phyloP scores from a whole-genome alignment of 2,329 filamentous ascomycete genomes.

The Exophiala sideris region DNA sequence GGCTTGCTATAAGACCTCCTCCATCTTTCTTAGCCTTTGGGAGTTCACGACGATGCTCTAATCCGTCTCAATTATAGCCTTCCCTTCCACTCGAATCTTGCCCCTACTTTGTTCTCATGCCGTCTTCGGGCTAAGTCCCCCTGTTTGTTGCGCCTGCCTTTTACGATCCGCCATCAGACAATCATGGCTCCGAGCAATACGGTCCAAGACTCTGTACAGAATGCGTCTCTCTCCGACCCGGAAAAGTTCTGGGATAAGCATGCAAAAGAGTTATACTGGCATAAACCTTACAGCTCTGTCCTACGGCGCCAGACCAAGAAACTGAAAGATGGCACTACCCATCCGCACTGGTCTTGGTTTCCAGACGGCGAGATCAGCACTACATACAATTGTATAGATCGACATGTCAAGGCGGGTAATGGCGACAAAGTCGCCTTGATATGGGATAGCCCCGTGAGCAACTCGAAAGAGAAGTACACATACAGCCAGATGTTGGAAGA shows the following conservation, averaged over 20 bases:
- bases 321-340: conserved; percentile 58
- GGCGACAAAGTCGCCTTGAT: conserved; percentile 72
- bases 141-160: not conserved
- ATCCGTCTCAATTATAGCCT: not conserved
- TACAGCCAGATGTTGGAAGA: conserved; percentile 74
- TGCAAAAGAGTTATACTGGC: conserved; percentile 75
- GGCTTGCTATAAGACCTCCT: too few relatives aligned
- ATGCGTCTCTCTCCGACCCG: conserved; percentile 63
- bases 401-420: conserved; percentile 77
- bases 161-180: not conserved
- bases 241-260: conserved; percentile 72
- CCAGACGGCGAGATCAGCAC: conserved; percentile 84
- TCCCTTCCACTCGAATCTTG: not conserved
- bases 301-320: conserved; percentile 62
- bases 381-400: conserved; percentile 85
- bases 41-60: not conserved
- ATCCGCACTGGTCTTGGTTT: conserved; percentile 88
- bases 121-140: not conserved
- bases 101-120: not conserved
- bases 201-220: conserved; percentile 51
- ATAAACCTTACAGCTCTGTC: conserved; percentile 65
- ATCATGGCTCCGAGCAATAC: conserved; percentile 24
- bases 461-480: conserved; percentile 66
- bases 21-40: not conserved
- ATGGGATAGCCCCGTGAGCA: conserved; percentile 84